Base-by-base conservation (phyloP, 176 grass and related monocot genomes). In the Carex parvula region DNA sequence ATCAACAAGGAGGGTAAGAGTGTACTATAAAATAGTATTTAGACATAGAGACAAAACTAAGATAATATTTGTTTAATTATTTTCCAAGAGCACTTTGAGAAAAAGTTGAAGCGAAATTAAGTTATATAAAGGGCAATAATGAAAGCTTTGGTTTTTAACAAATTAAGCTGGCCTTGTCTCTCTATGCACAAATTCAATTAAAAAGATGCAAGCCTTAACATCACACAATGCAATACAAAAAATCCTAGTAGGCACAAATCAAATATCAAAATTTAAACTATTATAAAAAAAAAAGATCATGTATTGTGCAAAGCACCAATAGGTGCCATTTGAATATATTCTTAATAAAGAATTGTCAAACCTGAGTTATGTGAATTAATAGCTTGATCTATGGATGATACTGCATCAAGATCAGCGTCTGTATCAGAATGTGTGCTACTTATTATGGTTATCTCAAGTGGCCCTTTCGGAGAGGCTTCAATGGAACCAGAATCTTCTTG, bases 391-490 rank as follows among this genome's bases (percentile, higher is more conserved):
- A 64, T 39, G 0, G 88, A 91, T 17, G 90, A 88, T 58, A 80
- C 81, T 65, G 89, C 90, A 46, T 86, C 84, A 76, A 81, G 64
- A 60, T 85, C 72, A 56, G 81, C 78, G 52, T 79, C 8, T 1
- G 17, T 20, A 0, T 88, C 92, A 0, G 91, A 94, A 64, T 89
- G 33, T 4, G 33, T 35, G 33, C 87, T 85, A 15, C 72, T 85
- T 0, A 88, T 89, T 18, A 90, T 76, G 24, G 86, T 83, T 33
- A 91, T 86, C 54, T 91, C 94, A 18, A 97, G 65, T 3, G 93
- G 89, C 2, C 87, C 87, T 11, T 90, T 80, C 0, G 89, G 91
- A 56, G 94, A 97, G 66, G 83, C 86, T 55, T 88, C 84, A 57
- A 56, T n/a, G 14, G 73, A 3, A 29, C 81, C 81, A 18, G 79